Percentiles rank a stretch among this genome's conserved stretches.
phyloP scores from a whole-genome alignment of 768 basidiomycete species.

The Suillus bovinus region DNA sequence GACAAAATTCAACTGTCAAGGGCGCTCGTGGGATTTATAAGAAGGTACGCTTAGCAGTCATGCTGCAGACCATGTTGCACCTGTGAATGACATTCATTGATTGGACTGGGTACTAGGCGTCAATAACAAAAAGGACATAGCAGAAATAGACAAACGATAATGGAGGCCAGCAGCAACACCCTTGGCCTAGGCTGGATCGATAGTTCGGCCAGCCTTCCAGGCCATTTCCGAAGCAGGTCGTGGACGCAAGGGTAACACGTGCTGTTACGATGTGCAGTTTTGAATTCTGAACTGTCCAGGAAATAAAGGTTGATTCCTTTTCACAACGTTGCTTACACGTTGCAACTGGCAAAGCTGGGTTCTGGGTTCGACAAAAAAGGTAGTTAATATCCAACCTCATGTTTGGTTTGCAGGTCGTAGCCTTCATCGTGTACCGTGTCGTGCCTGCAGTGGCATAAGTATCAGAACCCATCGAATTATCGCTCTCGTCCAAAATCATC shows the following conservation, averaged over 20 bases:
- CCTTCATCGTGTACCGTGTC: not conserved
- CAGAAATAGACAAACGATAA: too few relatives aligned
- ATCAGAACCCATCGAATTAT: not conserved
- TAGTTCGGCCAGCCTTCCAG: not conserved
- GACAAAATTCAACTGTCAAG: too few relatives aligned
- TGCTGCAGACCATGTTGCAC: too few relatives aligned
- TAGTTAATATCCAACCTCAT: not conserved
- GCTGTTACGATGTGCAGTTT: not conserved
- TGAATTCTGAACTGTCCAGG: not conserved
- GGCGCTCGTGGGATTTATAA: too few relatives aligned
- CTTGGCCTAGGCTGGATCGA: not conserved
- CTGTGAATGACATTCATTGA: too few relatives aligned
- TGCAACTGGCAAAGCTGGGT: not conserved
- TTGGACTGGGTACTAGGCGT: too few relatives aligned
- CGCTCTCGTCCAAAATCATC: too few relatives aligned
- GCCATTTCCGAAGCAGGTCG: not conserved
- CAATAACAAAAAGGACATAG: too few relatives aligned
- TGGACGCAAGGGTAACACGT: not conserved
- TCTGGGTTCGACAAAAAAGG: not conserved
- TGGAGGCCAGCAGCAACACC: too few relatives aligned
- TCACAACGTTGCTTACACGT: not conserved
- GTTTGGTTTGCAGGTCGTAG: not conserved
- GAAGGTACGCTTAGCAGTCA: too few relatives aligned
- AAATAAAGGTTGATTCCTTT: not conserved
- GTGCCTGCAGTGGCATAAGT: not conserved